Evolutionary conservation across 306 rosid genomes (phyloP).

Genomic region (Acacia crassicarpa): DNA sequence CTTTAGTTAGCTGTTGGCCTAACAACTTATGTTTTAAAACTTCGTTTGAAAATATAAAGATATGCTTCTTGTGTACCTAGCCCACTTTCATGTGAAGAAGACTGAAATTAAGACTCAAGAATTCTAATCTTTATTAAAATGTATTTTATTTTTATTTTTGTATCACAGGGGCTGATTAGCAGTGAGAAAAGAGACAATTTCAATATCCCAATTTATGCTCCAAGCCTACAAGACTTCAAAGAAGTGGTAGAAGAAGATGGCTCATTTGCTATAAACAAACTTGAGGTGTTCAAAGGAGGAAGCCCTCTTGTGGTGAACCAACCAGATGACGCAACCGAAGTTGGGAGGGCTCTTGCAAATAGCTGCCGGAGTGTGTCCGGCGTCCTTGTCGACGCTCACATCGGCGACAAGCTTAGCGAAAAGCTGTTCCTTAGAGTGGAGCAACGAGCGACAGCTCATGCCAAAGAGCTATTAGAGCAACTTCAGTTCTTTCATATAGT

Average conservation of each 20-base stretch:
- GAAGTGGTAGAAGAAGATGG: constrained; percentile 88
- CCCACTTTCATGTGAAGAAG: not conserved
- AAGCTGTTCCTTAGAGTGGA: constrained; percentile 71
- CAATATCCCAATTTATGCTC: constrained; percentile 89
- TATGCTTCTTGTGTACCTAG: not conserved
- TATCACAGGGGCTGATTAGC: constrained; percentile 65
- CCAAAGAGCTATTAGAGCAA: constrained; percentile 75
- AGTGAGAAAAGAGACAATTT: constrained; percentile 76
- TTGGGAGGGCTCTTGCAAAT: constrained; percentile 70
- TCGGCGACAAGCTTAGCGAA: constrained; percentile 75
- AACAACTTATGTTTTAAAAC: not conserved
- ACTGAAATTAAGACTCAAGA: not conserved
- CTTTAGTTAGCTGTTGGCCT: not conserved
- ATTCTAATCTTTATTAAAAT: not conserved
- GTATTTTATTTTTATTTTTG: not conserved
- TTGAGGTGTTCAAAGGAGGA: constrained; percentile 94
- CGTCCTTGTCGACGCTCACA: constrained; percentile 90
- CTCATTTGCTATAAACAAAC: constrained; percentile 78
- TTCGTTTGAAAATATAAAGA: not conserved
- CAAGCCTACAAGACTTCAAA: constrained; percentile 85
- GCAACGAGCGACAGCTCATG: constrained; percentile 60
- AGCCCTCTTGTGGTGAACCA: constrained; percentile 86
- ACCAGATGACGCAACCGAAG: constrained; percentile 70
- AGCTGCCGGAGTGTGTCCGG: constrained; percentile 81
- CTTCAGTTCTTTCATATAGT: constrained; percentile 93